Conservation (phyloP, 345 rosid genomes). For the Jatropha curcas region DNA sequence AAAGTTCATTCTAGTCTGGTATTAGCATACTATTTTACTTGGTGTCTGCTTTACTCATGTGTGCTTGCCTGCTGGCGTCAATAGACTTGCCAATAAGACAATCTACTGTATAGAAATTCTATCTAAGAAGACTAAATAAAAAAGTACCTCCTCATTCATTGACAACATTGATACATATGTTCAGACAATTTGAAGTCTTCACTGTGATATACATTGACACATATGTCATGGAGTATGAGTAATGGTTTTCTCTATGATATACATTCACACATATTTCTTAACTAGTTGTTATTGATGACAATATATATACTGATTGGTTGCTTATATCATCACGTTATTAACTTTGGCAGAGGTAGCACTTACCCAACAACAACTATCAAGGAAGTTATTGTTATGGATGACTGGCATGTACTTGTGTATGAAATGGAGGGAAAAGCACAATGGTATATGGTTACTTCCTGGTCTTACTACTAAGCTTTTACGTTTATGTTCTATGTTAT, state of each 20-base stretch:
- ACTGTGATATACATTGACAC: no score
- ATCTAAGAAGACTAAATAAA: neutral
- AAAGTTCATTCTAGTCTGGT: neutral
- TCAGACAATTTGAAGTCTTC: no score
- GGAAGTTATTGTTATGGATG: neutral
- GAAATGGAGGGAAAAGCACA: neutral
- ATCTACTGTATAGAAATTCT: neutral
- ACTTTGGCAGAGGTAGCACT: neutral
- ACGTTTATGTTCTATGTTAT: neutral
- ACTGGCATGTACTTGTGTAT: neutral
- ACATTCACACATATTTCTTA: neutral
- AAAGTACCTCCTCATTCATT: neutral
- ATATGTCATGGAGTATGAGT: no score
- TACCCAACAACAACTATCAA: neutral
- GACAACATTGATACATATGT: no score
- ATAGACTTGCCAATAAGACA: neutral
- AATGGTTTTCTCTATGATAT: no score
- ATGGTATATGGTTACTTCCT: neutral
- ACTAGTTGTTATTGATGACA: neutral
- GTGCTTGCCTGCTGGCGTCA: neutral
- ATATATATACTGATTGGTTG: neutral
- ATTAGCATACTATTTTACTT: neutral
- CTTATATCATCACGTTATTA: neutral
- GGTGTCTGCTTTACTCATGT: neutral
- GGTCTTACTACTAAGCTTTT: neutral